A percentile compares a stretch with the other conserved stretches of the same genome.
phyloP scores from a whole-genome alignment of 2,329 filamentous ascomycete genomes.

The Colletotrichum agaves region DNA sequence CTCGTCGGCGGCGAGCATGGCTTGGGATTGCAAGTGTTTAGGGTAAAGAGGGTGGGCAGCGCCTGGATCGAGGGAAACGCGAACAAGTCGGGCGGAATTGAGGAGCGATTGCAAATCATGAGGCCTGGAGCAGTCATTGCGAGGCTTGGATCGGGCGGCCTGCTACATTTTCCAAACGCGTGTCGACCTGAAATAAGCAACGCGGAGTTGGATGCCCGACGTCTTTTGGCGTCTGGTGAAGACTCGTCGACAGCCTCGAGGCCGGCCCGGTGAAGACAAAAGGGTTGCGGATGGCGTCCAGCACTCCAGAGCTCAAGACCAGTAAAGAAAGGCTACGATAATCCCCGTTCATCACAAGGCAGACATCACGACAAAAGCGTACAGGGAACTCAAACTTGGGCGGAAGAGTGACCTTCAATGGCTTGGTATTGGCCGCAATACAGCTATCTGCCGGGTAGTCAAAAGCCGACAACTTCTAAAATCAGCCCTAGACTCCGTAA shows the following conservation, averaged over 20 bases:
- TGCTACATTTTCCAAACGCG: background rate
- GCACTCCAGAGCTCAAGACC: too few species aligned
- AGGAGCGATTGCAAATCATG: background rate
- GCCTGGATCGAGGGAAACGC: background rate
- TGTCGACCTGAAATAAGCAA: background rate
- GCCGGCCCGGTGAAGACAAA: too few species aligned
- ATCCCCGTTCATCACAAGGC: background rate
- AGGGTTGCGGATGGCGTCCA: too few species aligned
- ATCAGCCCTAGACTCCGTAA: slow-evolving; percentile 40
- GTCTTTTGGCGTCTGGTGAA: too few species aligned
- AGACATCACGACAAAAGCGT: background rate
- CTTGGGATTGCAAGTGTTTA: too few species aligned
- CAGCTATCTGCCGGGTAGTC: slow-evolving; percentile 39
- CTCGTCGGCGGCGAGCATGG: too few species aligned
- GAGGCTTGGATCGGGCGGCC: background rate
- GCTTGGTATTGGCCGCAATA: slow-evolving; percentile 39
- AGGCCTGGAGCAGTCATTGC: background rate
- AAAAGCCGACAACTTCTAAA: slow-evolving; percentile 39
- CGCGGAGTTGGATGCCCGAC: background rate
- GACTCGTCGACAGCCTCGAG: too few species aligned
- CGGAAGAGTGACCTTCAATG: slow-evolving; percentile 39
- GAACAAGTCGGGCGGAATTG: too few species aligned
- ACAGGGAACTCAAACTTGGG: slow-evolving; percentile 31
- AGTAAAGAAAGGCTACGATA: too few species aligned
- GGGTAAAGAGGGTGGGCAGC: too few species aligned